A percentile compares a stretch with the other conserved stretches of the same genome.
These are phyloP conservation scores for Paramecium tetraurelia DNA, from an alignment of 73 alveolate genomes.

Conservation along the genomic window DNA sequence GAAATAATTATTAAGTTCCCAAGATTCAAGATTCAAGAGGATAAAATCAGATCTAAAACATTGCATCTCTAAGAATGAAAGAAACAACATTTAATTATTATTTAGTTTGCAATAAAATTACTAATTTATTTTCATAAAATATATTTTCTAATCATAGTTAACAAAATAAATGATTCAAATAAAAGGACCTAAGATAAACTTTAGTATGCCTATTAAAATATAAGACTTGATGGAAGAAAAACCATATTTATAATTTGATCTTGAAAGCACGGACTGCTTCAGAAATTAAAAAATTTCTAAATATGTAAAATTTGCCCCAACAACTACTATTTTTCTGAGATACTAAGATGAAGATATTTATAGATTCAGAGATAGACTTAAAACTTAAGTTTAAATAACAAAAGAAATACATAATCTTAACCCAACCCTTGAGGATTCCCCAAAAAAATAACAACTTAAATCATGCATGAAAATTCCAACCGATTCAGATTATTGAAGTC, in stretches of 20 bases:
- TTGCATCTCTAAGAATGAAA: background rate
- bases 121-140: background rate
- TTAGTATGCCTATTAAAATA: background rate
- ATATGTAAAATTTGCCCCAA: background rate
- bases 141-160: background rate
- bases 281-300: background rate
- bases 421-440: background rate
- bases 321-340: background rate
- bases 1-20: background rate
- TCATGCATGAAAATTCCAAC: background rate
- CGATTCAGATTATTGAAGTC: background rate
- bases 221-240: background rate
- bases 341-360: background rate
- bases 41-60: background rate
- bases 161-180: background rate
- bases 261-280: constrained; percentile 24
- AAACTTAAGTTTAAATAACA: background rate
- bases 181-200: background rate
- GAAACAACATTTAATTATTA: background rate
- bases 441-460: background rate
- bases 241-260: background rate
- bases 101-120: background rate
- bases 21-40: background rate
- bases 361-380: background rate
- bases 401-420: background rate